A percentile compares a stretch with the other conserved stretches of the same genome.
Conservation (phyloP, 2,329 filamentous ascomycete species). For the Penicillium carneum region DNA sequence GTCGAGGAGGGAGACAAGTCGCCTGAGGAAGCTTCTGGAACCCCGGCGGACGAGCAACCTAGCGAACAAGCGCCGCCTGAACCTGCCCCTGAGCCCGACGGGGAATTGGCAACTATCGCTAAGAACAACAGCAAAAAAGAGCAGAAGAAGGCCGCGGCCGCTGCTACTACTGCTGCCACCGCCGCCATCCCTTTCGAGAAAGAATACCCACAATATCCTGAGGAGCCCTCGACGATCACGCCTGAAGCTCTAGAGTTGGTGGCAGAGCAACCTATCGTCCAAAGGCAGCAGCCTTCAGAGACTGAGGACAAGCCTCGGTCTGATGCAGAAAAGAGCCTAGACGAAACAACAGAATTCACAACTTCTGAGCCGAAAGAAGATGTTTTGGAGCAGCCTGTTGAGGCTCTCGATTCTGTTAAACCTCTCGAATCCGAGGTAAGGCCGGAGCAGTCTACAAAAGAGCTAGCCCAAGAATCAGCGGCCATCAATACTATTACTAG, state of each 20-base stretch:
- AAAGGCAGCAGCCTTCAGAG: not conserved
- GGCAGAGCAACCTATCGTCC: not conserved
- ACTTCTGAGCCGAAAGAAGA: conserved; percentile 6
- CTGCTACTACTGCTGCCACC: conserved; percentile 20
- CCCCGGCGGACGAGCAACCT: not conserved
- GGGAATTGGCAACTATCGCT: conserved; percentile 14
- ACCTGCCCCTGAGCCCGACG: conserved; percentile 9
- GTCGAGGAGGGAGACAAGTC: conserved; percentile 11
- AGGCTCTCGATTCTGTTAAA: not conserved
- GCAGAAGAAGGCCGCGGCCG: conserved; percentile 32
- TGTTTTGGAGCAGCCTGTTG: not conserved
- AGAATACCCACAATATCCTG: conserved; percentile 10
- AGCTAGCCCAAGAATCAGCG: conserved; percentile 25
- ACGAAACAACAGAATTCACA: not conserved
- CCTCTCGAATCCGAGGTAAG: conserved; percentile 1
- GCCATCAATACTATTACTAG: conserved; percentile 25
- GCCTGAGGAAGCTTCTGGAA: not conserved
- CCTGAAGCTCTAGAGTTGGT: not conserved
- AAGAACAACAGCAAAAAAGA: conserved; percentile 42
- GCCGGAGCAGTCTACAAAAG: conserved; percentile 20
- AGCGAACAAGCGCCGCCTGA: conserved; percentile 6
- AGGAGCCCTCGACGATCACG: conserved; percentile 1
- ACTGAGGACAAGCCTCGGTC: not conserved
- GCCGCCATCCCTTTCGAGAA: conserved; percentile 19
- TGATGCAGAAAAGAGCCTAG: not conserved